Conservation (phyloP, 768 basidiomycete species). For the Leccinum sublutescens region DNA sequence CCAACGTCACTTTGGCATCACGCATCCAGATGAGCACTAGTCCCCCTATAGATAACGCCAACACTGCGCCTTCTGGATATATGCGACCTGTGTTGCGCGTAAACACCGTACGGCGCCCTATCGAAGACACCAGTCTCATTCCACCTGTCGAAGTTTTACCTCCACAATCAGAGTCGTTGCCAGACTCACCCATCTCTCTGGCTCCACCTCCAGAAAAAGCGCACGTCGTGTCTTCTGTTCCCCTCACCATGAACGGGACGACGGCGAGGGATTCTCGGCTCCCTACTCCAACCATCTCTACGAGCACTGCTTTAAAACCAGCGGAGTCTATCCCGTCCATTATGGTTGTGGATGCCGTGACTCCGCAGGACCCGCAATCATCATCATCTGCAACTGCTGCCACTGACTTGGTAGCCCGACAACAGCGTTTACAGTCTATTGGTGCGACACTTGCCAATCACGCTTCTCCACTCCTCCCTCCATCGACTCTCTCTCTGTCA, state of each 20-base stretch:
- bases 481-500: constrained; percentile 12
- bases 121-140: constrained; percentile 20
- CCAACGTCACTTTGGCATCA: constrained; percentile 19
- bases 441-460: constrained; percentile 12
- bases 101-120: background rate
- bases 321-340: background rate
- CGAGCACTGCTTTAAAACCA: background rate
- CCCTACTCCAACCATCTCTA: background rate
- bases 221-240: background rate
- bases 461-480: background rate
- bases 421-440: constrained; percentile 17
- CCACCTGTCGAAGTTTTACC: constrained; percentile 33
- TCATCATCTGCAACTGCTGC: background rate
- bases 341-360: background rate
- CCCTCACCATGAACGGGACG: background rate
- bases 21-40: constrained; percentile 22
- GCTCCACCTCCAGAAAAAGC: background rate
- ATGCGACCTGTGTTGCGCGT: constrained; percentile 1
- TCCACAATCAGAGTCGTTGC: constrained; percentile 17
- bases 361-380: constrained; percentile 3
- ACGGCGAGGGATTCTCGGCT: background rate
- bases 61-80: background rate
- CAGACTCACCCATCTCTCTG: constrained; percentile 14
- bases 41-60: constrained; percentile 1
- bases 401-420: constrained; percentile 8